Percentiles rank a stretch among this genome's conserved stretches.
Evolutionary conservation across 169 alveolate genomes (phyloP).

Genomic region (Perkinsus olseni): DNA sequence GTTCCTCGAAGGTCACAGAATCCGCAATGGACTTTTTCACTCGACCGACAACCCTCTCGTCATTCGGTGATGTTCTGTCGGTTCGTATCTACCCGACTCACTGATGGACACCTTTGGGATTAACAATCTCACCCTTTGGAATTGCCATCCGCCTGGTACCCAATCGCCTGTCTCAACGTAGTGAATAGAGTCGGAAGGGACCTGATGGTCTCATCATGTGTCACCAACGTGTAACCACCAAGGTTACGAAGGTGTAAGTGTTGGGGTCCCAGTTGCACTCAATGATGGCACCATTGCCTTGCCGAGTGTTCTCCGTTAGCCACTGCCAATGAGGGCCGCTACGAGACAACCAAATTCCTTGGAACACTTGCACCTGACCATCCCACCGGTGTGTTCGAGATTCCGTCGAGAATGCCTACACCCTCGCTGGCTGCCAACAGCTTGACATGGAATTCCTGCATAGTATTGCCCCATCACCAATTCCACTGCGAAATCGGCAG

Average conservation of each 20-base stretch:
- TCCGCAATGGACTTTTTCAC: conserved; percentile 67
- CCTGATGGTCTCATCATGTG: too few relatives aligned
- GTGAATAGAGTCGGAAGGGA: conserved; percentile 2
- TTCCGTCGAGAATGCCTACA: neutral
- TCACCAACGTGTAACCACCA: too few relatives aligned
- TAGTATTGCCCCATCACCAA: neutral
- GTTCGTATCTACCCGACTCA: conserved; percentile 58
- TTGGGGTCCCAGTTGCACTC: conserved; percentile 9
- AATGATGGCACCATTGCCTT: conserved; percentile 49
- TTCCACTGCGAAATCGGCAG: conserved; percentile 55
- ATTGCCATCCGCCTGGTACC: conserved; percentile 69
- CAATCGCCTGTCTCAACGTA: conserved; percentile 49
- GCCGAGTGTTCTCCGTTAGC: conserved; percentile 1
- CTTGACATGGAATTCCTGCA: neutral
- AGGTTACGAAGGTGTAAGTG: conserved; percentile 31
- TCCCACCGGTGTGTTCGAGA: neutral
- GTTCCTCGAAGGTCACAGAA: conserved; percentile 50
- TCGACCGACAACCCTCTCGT: conserved; percentile 50
- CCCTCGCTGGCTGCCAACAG: neutral
- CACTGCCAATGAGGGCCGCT: neutral
- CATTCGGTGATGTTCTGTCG: conserved; percentile 66
- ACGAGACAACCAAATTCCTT: neutral
- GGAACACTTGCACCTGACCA: neutral
- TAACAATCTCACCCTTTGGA: neutral
- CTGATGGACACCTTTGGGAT: neutral